A percentile compares a stretch with the other conserved stretches of the same genome.
These are phyloP conservation scores for Myxozyma vanderwaltii DNA, from an alignment of 805 yeast species.

Conservation along the genomic window DNA sequence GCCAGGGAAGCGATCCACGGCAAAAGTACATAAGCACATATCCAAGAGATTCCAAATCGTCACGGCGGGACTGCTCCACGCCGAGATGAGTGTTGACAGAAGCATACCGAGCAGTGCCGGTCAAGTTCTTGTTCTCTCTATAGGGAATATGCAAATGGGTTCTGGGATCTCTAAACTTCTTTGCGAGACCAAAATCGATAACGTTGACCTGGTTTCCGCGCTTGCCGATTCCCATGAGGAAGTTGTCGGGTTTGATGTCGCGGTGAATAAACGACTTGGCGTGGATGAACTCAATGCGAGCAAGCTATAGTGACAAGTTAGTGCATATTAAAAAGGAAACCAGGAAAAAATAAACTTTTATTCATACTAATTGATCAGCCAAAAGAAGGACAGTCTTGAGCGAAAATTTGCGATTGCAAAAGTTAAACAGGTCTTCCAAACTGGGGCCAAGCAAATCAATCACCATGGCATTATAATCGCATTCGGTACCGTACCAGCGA, in stretches of 20 bases:
- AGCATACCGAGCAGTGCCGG: conserved; percentile 98
- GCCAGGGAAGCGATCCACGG: conserved; percentile 98
- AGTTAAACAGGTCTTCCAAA: conserved; percentile 91
- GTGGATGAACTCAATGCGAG: conserved; percentile 93
- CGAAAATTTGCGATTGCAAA: conserved; percentile 90
- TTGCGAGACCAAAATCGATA: conserved; percentile 91
- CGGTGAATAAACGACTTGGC: conserved; percentile 89
- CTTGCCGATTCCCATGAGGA: conserved; percentile 85
- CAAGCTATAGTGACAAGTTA: too few relatives aligned
- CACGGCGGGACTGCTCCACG: conserved; percentile 94
- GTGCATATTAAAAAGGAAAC: too few relatives aligned
- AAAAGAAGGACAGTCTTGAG: conserved; percentile 88
- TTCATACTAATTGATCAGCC: conserved; percentile 79
- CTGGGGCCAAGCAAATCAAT: conserved; percentile 95
- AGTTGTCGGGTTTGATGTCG: conserved; percentile 82
- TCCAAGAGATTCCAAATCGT: conserved; percentile 92
- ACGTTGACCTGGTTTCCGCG: conserved; percentile 95
- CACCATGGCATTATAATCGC: conserved; percentile 95
- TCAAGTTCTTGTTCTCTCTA: conserved; percentile 91
- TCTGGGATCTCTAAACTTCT: conserved; percentile 91
- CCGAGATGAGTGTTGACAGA: conserved; percentile 95
- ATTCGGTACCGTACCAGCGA: conserved; percentile 95
- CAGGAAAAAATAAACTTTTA: too few relatives aligned
- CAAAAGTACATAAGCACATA: conserved; percentile 93
- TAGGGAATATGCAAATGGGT: conserved; percentile 94